A percentile compares a stretch with the other conserved stretches of the same genome.
phyloP scores from a whole-genome alignment of 306 rosid genomes.

The Vigna reflexopilosa region DNA sequence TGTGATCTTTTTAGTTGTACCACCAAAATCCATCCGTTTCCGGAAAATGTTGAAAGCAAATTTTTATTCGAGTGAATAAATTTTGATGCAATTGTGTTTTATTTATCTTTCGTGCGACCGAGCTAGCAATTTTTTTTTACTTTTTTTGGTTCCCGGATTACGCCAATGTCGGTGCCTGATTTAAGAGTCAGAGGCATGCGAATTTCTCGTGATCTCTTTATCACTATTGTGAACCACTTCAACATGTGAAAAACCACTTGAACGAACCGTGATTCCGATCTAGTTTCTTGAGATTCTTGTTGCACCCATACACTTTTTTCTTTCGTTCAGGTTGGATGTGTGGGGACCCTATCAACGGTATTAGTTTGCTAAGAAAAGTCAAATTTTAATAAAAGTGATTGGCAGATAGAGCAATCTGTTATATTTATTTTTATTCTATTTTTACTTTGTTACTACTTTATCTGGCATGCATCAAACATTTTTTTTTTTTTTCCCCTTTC shows the following conservation, averaged over 20 bases:
- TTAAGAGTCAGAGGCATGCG: background rate
- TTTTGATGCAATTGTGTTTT: slow-evolving; percentile 49
- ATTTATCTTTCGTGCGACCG: background rate
- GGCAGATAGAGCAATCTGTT: no score
- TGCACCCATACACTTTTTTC: no score
- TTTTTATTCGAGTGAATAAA: slow-evolving; percentile 77
- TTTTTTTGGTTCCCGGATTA: slow-evolving; percentile 1
- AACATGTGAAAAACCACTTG: background rate
- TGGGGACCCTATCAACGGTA: no score
- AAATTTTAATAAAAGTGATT: no score
- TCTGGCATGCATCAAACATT: no score
- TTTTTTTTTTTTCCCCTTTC: no score
- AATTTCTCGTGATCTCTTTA: slow-evolving; percentile 3
- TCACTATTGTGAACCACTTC: background rate
- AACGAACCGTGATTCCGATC: background rate
- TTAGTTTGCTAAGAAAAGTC: no score
- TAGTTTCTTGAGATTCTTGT: background rate
- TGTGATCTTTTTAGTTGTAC: slow-evolving; percentile 75
- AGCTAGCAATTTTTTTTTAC: background rate
- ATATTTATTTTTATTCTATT: no score
- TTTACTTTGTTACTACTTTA: no score
- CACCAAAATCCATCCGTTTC: slow-evolving; percentile 46
- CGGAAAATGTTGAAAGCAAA: slow-evolving; percentile 50
- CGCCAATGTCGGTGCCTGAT: slow-evolving; percentile 2
- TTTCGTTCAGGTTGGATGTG: no score